These are phyloP conservation scores for Aphanomyces cochlioides DNA, from an alignment of 352 stramenopile species.

Conservation along the genomic window DNA sequence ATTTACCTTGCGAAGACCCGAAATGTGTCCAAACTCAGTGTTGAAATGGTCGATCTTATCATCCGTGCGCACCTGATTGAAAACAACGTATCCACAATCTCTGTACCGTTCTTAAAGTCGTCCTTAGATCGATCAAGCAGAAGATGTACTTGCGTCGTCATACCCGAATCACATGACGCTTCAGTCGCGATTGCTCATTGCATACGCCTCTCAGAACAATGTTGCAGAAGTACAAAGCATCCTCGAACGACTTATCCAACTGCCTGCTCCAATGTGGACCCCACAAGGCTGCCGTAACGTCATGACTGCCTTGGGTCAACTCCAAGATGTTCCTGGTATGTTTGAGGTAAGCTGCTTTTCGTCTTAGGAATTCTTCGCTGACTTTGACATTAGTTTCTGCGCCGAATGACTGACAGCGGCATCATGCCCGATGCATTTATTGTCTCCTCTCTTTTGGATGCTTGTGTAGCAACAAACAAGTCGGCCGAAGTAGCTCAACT, in stretches of 20 bases:
- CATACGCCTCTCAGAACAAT: slow-evolving; percentile 11
- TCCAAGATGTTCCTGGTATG: background rate
- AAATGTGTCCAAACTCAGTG: background rate
- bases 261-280: slow-evolving; percentile 15
- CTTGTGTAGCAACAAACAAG: slow-evolving; percentile 9
- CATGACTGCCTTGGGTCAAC: slow-evolving; percentile 12
- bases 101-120: background rate
- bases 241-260: background rate
- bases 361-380: background rate
- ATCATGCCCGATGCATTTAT: slow-evolving; percentile 14
- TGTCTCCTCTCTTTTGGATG: slow-evolving; percentile 10
- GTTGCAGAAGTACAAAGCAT: background rate
- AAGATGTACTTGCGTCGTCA: background rate
- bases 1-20: background rate
- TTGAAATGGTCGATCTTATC: slow-evolving; percentile 3
- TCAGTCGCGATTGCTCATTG: slow-evolving; percentile 19
- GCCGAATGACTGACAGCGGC: slow-evolving; percentile 9
- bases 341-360: slow-evolving; percentile 12
- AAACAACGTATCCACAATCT: slow-evolving; percentile 14
- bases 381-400: slow-evolving; percentile 19
- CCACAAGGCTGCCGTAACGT: slow-evolving; percentile 25
- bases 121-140: slow-evolving; percentile 6
- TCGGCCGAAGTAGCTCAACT: background rate
- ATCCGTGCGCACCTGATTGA: slow-evolving; percentile 7
- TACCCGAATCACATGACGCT: slow-evolving; percentile 13